Evolutionary conservation across 1,139 yeast genomes (phyloP), one percentile per base, ranked within the genome.

Genomic region (Candida sp.): DNA sequence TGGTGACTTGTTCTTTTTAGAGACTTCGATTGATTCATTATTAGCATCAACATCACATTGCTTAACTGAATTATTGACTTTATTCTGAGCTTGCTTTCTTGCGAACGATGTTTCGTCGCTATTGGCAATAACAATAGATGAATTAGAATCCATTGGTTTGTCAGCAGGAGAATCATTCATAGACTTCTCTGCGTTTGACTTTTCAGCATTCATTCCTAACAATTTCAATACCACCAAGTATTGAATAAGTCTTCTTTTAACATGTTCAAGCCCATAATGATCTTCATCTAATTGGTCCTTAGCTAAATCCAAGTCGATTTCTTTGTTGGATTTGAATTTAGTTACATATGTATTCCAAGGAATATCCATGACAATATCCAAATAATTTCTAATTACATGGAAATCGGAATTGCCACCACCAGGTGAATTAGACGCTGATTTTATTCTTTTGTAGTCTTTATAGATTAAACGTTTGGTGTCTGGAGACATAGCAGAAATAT

Each of bases 221-320:
- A 88, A 70, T 50, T 87, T 84, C 53, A 87, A 66, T 9, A 89
- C 91, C 7, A 93, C 90, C 41, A 88, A 68, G 57, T 88, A 89
- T 59, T 91, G 96, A 39, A 90, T 64, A 44, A 91, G 75, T 43
- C 97, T 74, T 53, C 79, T 84, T 61, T 91, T 91, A 41, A 89
- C 96, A 49, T 84, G 81, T 45, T 82, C 81, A 58, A 91, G 72
- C 0, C 97, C 97, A 59, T 81, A 87, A 64, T 91, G 97, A 53
- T 89, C 97, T 30, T 73, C 74, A 58, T 90, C 89, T 35, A 91
- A 68, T 48, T 82, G 81, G 19, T 64, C 60, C 45, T 75, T 74
- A 0, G 96, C 95, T 9, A 61, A 63, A 1, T 55, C 60, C 22
- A 87, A 63, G 51, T 86, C 81, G 42, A 82, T 68, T 35, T 73